Percentiles rank a stretch among this genome's conserved stretches.
Conservation (phyloP, 106 monocot genomes). For the Xerophyta viscosa region DNA sequence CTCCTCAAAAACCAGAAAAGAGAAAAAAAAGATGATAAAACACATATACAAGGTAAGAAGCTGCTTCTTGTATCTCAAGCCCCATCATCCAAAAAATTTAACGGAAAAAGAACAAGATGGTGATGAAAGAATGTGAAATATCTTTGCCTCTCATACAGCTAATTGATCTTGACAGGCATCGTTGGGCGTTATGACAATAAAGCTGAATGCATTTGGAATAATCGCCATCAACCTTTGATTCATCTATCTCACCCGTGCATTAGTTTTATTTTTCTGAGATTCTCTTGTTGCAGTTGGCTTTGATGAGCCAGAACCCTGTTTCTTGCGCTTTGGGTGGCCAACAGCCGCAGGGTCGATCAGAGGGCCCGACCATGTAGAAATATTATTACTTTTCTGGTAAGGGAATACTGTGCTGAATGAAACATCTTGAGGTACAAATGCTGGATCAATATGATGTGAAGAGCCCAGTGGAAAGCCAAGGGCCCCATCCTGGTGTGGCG, state of each 20-base stretch:
- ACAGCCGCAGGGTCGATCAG: slow-evolving; percentile 29
- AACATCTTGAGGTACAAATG: slow-evolving; percentile 41
- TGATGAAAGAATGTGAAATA: neutral
- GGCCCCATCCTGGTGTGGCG: slow-evolving; percentile 85
- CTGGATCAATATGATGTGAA: slow-evolving; percentile 47
- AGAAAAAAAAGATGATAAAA: neutral
- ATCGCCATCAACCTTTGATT: neutral
- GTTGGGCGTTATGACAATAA: neutral
- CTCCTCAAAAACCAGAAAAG: neutral
- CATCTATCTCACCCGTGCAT: slow-evolving; percentile 13
- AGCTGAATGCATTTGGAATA: neutral
- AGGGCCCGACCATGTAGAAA: slow-evolving; percentile 83
- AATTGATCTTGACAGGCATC: neutral
- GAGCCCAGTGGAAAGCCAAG: slow-evolving; percentile 74
- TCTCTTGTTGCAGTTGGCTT: slow-evolving; percentile 7
- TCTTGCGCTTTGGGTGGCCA: slow-evolving; percentile 37
- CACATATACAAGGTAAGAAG: neutral
- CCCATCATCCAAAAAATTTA: neutral
- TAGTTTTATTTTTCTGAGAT: slow-evolving; percentile 19
- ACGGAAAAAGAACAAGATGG: neutral
- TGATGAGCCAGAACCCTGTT: slow-evolving; percentile 19
- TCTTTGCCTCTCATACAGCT: neutral
- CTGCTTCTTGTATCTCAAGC: neutral
- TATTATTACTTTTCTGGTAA: slow-evolving; percentile 44
- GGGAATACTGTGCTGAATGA: slow-evolving; percentile 60